phyloP scores from a whole-genome alignment of 345 rosid species.

The Euphorbia tirucalli region DNA sequence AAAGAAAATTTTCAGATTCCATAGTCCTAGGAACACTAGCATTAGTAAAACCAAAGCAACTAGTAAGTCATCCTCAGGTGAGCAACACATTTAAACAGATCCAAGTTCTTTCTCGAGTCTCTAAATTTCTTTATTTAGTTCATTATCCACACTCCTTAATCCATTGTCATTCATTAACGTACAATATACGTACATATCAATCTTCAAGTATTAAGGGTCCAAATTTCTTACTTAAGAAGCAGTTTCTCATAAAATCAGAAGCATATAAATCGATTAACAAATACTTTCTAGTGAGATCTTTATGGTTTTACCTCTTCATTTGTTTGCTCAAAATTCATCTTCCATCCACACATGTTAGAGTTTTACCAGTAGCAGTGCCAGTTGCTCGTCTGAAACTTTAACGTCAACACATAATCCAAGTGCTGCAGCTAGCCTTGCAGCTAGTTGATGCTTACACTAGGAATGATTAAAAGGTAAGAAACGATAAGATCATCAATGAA shows the following conservation, averaged over 20 bases:
- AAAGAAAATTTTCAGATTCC: too few relatives aligned
- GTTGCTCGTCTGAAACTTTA: slow-evolving; percentile 66
- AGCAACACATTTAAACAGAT: too few relatives aligned
- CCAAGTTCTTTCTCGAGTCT: too few relatives aligned
- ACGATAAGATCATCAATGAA: neutral
- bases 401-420: slow-evolving; percentile 53
- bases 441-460: slow-evolving; percentile 89
- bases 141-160: neutral
- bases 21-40: too few relatives aligned
- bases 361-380: slow-evolving; percentile 58
- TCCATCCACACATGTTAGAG: slow-evolving; percentile 27
- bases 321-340: too few relatives aligned
- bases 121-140: too few relatives aligned
- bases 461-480: slow-evolving; percentile 10
- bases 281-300: neutral
- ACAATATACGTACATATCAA: too few relatives aligned
- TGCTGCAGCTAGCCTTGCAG: slow-evolving; percentile 72
- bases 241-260: neutral
- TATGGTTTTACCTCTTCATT: neutral
- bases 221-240: neutral
- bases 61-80: too few relatives aligned
- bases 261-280: neutral
- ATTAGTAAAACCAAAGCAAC: too few relatives aligned
- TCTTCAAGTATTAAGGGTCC: too few relatives aligned
- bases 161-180: neutral